Evolutionary conservation across 2,329 filamentous ascomycete species (phyloP).

Genomic region (Verticillium nonalfalfae): DNA sequence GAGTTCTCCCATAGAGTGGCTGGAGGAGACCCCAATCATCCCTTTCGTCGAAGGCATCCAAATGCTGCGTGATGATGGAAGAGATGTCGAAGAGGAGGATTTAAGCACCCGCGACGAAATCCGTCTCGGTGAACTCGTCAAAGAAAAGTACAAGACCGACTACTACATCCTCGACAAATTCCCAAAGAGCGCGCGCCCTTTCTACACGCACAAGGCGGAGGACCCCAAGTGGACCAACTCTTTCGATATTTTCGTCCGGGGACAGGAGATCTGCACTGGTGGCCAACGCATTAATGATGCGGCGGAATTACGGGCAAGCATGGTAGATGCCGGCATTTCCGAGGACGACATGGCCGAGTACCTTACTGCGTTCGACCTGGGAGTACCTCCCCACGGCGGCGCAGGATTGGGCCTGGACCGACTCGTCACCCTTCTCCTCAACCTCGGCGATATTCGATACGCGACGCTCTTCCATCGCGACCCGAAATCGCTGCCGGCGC

Average conservation of each 20-base stretch:
- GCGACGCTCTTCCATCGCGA: conserved; percentile 84
- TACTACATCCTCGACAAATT: conserved; percentile 96
- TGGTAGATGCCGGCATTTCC: conserved; percentile 69
- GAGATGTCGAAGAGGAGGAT: conserved; percentile 72
- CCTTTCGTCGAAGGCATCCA: conserved; percentile 73
- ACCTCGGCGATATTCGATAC: conserved; percentile 83
- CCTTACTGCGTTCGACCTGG: conserved; percentile 80
- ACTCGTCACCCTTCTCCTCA: conserved; percentile 77
- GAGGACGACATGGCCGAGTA: conserved; percentile 87
- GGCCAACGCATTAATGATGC: conserved; percentile 89
- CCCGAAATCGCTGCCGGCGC: conserved; percentile 75
- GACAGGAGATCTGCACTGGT: conserved; percentile 87
- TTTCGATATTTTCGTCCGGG: conserved; percentile 90
- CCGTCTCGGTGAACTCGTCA: conserved; percentile 74
- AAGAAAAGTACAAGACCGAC: conserved; percentile 80
- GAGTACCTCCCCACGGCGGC: conserved; percentile 82
- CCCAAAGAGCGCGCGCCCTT: conserved; percentile 74
- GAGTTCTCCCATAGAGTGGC: conserved; percentile 78
- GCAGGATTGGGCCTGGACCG: conserved; percentile 88
- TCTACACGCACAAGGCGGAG: conserved; percentile 82
- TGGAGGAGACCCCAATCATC: conserved; percentile 78
- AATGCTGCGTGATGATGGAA: conserved; percentile 78
- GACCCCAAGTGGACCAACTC: conserved; percentile 77
- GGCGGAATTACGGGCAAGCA: conserved; percentile 65
- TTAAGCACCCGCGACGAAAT: conserved; percentile 83